Evolutionary conservation across 139 green algal genomes (phyloP).

Genomic region (Ettlia oleoabundans): DNA sequence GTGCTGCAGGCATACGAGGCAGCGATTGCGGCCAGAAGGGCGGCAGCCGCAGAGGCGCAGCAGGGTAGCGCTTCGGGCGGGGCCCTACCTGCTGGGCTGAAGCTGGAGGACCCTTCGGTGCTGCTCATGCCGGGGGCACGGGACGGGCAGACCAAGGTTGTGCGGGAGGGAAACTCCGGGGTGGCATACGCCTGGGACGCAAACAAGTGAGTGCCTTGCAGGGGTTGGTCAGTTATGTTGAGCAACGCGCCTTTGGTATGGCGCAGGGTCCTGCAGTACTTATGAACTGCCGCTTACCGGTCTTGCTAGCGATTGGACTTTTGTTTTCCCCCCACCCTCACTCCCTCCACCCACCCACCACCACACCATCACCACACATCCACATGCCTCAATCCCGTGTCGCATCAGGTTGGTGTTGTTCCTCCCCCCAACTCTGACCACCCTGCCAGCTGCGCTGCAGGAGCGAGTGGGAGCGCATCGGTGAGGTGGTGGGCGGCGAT

Average conservation of each 20-base stretch:
- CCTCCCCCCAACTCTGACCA: too few species aligned
- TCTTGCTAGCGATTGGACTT: too few species aligned
- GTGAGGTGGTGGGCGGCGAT: conserved; percentile 79
- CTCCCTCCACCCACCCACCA: too few species aligned
- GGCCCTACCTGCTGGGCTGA: conserved; percentile 64
- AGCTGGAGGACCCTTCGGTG: conserved; percentile 60
- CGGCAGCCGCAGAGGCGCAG: conserved; percentile 17
- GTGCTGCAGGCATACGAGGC: conserved; percentile 38
- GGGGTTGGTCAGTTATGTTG: background rate
- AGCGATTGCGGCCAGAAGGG: conserved; percentile 24
- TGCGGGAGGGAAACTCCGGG: conserved; percentile 72
- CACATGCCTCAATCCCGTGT: too few species aligned
- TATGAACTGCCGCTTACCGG: too few species aligned
- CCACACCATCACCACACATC: too few species aligned
- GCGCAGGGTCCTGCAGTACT: too few species aligned
- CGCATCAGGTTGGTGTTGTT: too few species aligned
- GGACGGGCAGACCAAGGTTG: conserved; percentile 72
- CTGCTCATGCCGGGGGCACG: conserved; percentile 61
- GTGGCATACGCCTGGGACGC: conserved; percentile 86
- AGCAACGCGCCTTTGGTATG: too few species aligned
- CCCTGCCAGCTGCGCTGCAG: conserved; percentile 28
- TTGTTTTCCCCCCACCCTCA: too few species aligned
- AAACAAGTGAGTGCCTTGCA: conserved; percentile 35
- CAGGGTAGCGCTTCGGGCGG: conserved; percentile 33
- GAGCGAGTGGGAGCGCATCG: conserved; percentile 87